phyloP scores from a whole-genome alignment of 257 asterid species.

The Solanum chmielewskii region DNA sequence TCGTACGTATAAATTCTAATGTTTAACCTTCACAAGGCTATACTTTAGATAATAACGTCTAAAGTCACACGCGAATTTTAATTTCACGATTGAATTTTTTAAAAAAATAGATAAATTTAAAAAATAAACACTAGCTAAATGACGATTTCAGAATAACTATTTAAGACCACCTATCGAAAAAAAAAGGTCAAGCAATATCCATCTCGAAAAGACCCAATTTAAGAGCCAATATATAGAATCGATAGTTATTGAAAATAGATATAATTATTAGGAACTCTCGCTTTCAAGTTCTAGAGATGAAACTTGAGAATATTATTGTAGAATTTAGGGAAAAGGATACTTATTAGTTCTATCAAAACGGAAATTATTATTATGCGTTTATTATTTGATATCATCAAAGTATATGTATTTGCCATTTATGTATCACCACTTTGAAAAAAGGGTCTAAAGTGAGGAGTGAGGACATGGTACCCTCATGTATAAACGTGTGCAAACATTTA shows the following conservation, averaged over 20 bases:
- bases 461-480: neutral
- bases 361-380: no score
- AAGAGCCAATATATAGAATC: no score
- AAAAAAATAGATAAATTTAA: no score
- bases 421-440: neutral
- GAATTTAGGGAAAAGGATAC: neutral
- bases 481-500: neutral
- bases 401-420: neutral
- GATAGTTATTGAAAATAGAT: no score
- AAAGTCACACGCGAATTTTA: no score
- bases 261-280: no score
- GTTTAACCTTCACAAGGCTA: neutral
- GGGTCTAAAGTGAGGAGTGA: neutral
- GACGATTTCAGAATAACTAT: fast-evolving
- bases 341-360: neutral
- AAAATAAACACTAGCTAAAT: no score
- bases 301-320: no score
- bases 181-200: neutral
- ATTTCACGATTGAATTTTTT: no score
- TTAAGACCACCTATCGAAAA: neutral
- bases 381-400: neutral
- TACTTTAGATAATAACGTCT: no score
- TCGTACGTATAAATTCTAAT: no score
- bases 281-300: neutral
- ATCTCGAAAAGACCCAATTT: neutral